Percentiles rank a stretch among this genome's conserved stretches.
These are phyloP conservation scores for Pelargonium myrrhifolium DNA, from an alignment of 441 rosid genomes.

Conservation along the genomic window DNA sequence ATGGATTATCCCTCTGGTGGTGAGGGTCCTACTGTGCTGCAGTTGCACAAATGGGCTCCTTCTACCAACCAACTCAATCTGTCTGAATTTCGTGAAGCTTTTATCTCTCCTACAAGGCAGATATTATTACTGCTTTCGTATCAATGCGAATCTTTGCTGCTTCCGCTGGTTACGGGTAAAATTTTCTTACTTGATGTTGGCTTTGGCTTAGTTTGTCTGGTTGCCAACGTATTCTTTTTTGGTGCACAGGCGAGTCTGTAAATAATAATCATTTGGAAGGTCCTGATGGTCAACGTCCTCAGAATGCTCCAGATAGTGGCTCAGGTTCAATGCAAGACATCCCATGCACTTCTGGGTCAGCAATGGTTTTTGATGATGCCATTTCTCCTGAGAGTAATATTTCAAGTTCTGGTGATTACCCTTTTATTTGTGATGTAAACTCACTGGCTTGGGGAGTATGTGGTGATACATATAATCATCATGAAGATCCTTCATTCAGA, in stretches of 20 bases:
- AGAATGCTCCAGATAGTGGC: constrained; percentile 34
- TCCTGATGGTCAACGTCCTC: constrained; percentile 25
- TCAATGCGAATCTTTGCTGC: constrained; percentile 60
- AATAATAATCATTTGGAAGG: constrained; percentile 28
- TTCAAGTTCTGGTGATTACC: constrained; percentile 32
- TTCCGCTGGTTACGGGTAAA: constrained; percentile 63
- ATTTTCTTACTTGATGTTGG: constrained; percentile 13
- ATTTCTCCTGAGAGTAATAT: constrained; percentile 31
- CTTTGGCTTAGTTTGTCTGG: neutral
- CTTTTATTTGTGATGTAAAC: constrained; percentile 60
- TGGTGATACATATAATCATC: constrained; percentile 65
- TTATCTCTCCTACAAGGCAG: constrained; percentile 80
- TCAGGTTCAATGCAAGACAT: constrained; percentile 38
- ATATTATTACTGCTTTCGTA: constrained; percentile 56
- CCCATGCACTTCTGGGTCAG: constrained; percentile 45
- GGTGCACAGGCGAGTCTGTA: constrained; percentile 36
- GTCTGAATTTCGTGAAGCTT: constrained; percentile 82
- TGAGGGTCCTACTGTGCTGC: constrained; percentile 57
- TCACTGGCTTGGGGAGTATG: constrained; percentile 88
- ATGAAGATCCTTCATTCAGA: constrained; percentile 50
- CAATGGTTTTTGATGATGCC: constrained; percentile 34
- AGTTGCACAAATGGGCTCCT: constrained; percentile 74
- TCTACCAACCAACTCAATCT: constrained; percentile 43
- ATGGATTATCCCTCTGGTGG: constrained; percentile 44
- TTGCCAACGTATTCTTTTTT: constrained; percentile 10